Evolutionary conservation across 805 yeast species (phyloP), one percentile per base, ranked within the genome.

Genomic region (Teunomyces kruisii): DNA sequence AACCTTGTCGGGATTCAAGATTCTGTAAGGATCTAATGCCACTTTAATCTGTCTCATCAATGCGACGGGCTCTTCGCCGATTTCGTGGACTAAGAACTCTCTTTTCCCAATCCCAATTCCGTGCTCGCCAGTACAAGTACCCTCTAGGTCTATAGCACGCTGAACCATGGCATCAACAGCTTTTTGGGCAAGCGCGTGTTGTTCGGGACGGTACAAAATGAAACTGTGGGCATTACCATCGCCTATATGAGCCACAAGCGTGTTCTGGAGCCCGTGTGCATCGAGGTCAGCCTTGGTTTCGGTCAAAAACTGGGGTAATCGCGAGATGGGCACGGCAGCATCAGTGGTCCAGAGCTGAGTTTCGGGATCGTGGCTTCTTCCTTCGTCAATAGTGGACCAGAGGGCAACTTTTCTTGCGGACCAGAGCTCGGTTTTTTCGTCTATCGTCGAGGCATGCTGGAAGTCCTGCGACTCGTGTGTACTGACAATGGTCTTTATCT

Each of bases 201-300:
- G 56, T 31, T 56, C 53, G 29, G 54, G 45, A 43, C 46, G 52
- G 61, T 81, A 84, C 6, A 84, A 67, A 17, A 86, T 73, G 48
- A 84, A 71, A 30, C 86, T 79, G 57, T 87, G 95, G 62, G 86
- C 80, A 62, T 87, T 87, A 29, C 94, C 94, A 60, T 87, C 95
- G 26, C 94, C 94, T 35, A 86, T 88, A 62, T 87, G 95, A 6
- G 92, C 92, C 35, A 86, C 79, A 26, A 83, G 78, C 1, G 88
- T 80, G 40, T 80, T 78, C 30, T 72, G 56, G 33, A 83, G 61
- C 0, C 81, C 80, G 22, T 80, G 75, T 3, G 62, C 58, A 42
- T 74, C 76, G 53, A 86, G 68, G 45, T 81, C 88, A 4, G 68
- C 66, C 61, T 84, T 80, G 2, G 89, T 80, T 39, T 76, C 81